Conservation (phyloP, 345 rosid species). For the Microcos paniculata region DNA sequence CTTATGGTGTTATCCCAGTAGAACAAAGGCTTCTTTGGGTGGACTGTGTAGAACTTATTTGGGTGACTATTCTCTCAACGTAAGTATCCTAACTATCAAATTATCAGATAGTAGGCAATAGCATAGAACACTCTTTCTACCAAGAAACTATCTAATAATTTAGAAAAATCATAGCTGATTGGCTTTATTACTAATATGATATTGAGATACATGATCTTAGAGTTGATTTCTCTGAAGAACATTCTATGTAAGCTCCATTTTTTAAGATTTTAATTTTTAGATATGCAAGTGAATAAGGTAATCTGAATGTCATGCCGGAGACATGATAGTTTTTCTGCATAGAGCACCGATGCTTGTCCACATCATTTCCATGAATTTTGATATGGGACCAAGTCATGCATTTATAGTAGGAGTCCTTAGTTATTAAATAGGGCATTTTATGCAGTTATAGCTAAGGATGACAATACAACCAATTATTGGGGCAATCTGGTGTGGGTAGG, state of each 20-base stretch:
- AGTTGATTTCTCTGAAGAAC: not conserved
- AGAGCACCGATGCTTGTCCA: not conserved
- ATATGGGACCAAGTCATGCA: not conserved
- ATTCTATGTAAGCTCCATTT: not conserved
- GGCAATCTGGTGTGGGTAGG: not conserved
- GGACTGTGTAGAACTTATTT: conserved; percentile 90
- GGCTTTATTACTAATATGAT: not conserved
- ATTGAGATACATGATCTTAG: not conserved
- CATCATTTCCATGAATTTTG: not conserved
- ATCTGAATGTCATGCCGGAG: not conserved
- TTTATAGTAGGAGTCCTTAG: conserved; percentile 4
- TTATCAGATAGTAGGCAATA: not conserved
- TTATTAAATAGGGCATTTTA: not conserved
- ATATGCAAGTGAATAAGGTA: not conserved
- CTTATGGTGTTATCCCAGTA: conserved; percentile 87
- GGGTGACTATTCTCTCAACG: conserved; percentile 99
- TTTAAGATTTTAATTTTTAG: not conserved
- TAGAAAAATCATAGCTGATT: not conserved
- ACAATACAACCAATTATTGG: not conserved
- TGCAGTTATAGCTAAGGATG: not conserved
- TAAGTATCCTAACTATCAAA: conserved; percentile 33
- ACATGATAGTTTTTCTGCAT: not conserved
- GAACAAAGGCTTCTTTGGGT: conserved; percentile 98
- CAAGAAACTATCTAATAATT: not conserved
- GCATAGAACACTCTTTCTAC: not conserved